Evolutionary conservation across 345 rosid species (phyloP).

Genomic region (Lumnitzera racemosa): DNA sequence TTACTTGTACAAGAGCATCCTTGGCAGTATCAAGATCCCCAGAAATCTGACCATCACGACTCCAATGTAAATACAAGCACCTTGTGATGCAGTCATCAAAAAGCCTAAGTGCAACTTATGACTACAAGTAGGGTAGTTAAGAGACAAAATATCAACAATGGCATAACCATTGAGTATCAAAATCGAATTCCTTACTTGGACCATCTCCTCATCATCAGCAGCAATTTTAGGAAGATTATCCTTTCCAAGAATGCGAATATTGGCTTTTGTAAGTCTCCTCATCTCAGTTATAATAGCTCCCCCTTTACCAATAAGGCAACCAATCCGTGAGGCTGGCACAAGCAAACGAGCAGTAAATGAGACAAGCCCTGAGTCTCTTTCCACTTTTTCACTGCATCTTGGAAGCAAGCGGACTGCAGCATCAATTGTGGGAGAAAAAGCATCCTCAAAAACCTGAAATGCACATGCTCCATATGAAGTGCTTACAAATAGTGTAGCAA

Average conservation of each 20-base stretch:
- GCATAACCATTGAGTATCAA: no score
- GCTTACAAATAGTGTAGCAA: no score
- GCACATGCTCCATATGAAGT: neutral
- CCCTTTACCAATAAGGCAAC: constrained; percentile 94
- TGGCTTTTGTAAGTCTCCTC: constrained; percentile 84
- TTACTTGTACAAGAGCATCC: constrained; percentile 86
- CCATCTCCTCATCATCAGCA: constrained; percentile 90
- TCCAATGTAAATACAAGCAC: constrained; percentile 3
- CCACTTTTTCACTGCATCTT: constrained; percentile 83
- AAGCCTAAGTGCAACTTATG: no score
- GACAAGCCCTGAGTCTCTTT: constrained; percentile 91
- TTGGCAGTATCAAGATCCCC: constrained; percentile 95
- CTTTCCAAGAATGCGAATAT: constrained; percentile 81
- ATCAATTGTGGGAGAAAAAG: constrained; percentile 77
- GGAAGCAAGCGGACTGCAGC: constrained; percentile 89
- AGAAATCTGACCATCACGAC: constrained; percentile 43
- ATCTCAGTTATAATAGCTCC: constrained; percentile 88
- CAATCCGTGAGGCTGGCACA: constrained; percentile 86
- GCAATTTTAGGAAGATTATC: constrained; percentile 89
- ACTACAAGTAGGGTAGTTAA: no score
- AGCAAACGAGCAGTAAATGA: constrained; percentile 88
- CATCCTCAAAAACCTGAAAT: constrained; percentile 70
- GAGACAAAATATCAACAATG: no score
- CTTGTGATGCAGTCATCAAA: neutral
- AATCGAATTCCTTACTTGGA: constrained; percentile 50